Evolutionary conservation across 2,329 filamentous ascomycete species (phyloP).

Genomic region (Alternaria ethzedia): DNA sequence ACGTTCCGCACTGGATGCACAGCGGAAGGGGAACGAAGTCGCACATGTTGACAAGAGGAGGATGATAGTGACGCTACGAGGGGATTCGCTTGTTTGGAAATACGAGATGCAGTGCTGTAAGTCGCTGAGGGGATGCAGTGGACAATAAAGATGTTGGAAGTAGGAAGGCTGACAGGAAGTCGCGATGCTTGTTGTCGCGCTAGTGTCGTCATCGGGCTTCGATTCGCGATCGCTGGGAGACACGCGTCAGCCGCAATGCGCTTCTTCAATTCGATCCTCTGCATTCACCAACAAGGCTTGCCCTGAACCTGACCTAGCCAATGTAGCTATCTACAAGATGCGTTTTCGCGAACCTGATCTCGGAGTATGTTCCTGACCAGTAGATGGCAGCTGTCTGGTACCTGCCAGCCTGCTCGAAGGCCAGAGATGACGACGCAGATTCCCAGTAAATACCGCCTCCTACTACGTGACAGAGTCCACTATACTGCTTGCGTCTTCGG

Average conservation of each 20-base stretch:
- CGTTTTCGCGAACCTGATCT: not conserved
- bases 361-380: not conserved
- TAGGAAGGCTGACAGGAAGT: conserved; percentile 12
- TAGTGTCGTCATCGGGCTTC: conserved; percentile 9
- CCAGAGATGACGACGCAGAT: not conserved
- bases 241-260: conserved; percentile 10
- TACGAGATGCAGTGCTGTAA: not conserved
- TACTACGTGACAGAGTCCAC: not conserved
- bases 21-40: conserved; percentile 57
- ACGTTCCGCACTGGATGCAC: conserved; percentile 62
- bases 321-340: not conserved
- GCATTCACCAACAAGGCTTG: conserved; percentile 10
- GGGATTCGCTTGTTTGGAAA: not conserved
- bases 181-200: conserved; percentile 5
- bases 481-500: not conserved
- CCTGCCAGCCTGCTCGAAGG: not conserved
- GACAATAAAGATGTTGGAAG: conserved; percentile 1
- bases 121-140: not conserved
- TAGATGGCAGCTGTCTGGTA: not conserved
- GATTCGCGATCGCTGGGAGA: conserved; percentile 8
- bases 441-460: not conserved
- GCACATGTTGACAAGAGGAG: conserved; percentile 18
- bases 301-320: not conserved
- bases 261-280: conserved; percentile 1
- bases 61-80: not conserved